Evolutionary conservation across 257 asterid genomes (phyloP).

Genomic region (Solanum sitiens): DNA sequence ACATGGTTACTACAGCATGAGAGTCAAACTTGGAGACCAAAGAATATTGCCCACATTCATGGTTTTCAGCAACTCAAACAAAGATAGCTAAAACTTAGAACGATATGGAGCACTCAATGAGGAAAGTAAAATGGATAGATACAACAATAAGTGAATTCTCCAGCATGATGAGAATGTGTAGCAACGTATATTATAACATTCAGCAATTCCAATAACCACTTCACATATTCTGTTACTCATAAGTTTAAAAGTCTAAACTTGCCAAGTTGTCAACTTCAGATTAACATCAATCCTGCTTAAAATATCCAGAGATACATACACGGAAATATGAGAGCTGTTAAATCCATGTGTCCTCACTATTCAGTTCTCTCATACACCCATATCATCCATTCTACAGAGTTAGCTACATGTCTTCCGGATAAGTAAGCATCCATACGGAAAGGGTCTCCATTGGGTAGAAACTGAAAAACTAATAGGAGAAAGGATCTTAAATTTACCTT

Average conservation of each 20-base stretch:
- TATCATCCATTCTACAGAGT: not conserved
- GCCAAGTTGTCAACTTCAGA: not conserved
- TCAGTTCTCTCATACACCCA: not conserved
- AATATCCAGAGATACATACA: not conserved
- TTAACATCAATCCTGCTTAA: not conserved
- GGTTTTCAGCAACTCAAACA: not conserved
- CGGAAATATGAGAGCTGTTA: not conserved
- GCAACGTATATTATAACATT: not conserved
- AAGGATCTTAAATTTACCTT: not conserved
- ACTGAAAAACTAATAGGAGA: not conserved
- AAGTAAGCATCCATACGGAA: not conserved
- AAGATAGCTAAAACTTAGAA: not conserved
- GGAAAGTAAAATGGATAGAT: not conserved
- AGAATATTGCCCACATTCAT: not conserved
- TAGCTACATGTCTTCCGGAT: not conserved
- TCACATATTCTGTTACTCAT: not conserved
- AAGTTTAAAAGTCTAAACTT: not conserved
- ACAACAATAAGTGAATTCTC: not conserved
- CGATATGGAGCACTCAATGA: not conserved
- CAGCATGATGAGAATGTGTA: not conserved
- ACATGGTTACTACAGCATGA: conserved; percentile 6
- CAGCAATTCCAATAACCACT: not conserved
- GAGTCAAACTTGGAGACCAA: not conserved
- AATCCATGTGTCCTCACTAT: not conserved
- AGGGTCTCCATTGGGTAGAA: not conserved